phyloP scores from a whole-genome alignment of 164 flowering plant genomes.

The Liquidambar formosana region DNA sequence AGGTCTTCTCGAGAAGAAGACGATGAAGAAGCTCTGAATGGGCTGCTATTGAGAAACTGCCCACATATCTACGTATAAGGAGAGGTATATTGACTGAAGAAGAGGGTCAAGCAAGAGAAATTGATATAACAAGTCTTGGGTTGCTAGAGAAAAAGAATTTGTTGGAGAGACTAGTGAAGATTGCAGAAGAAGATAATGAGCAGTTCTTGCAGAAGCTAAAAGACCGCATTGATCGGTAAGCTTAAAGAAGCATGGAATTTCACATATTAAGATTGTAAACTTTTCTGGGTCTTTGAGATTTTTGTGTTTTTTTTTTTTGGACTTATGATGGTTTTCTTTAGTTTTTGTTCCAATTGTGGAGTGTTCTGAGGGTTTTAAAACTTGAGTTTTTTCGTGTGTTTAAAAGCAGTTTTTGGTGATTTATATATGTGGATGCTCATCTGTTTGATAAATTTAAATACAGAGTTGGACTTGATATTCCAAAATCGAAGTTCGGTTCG shows the following conservation, averaged over 20 bases:
- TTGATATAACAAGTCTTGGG: constrained; percentile 30
- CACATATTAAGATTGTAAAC: background rate
- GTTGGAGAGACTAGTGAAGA: constrained; percentile 27
- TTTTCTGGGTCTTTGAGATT: background rate
- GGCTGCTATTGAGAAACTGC: constrained; percentile 46
- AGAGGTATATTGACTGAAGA: constrained; percentile 29
- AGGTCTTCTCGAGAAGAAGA: constrained; percentile 31
- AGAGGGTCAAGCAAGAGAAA: constrained; percentile 24
- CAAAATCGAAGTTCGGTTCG: constrained; percentile 48
- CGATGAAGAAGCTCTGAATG: constrained; percentile 48
- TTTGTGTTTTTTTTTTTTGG: background rate
- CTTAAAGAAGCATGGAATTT: background rate
- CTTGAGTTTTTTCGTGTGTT: background rate
- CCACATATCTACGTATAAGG: constrained; percentile 32
- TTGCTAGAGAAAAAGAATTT: constrained; percentile 24
- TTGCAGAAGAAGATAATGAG: constrained; percentile 32
- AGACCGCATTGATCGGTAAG: constrained; percentile 23
- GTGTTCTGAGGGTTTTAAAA: background rate
- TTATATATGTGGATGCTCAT: background rate
- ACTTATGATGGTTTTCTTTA: no score
- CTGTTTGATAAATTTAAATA: background rate
- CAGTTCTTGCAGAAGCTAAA: constrained; percentile 31
- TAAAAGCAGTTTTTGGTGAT: background rate
- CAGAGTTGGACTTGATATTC: constrained; percentile 46
- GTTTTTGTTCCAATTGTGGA: background rate